These are phyloP conservation scores for Suhomyces bolitotheri DNA, from an alignment of 1,139 yeast genomes.

Conservation along the genomic window DNA sequence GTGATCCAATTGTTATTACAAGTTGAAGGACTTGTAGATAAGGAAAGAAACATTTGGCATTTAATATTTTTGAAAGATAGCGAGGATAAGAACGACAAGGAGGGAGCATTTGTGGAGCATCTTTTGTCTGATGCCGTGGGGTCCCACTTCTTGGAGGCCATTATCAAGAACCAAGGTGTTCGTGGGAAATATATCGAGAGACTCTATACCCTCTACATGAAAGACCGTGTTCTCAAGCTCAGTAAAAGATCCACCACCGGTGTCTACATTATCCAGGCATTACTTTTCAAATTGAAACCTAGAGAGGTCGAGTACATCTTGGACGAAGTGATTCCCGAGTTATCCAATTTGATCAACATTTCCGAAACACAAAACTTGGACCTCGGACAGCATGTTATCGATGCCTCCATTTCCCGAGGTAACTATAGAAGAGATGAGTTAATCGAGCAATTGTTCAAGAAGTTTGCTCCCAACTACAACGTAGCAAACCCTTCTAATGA, in stretches of 20 bases:
- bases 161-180: conserved; percentile 59
- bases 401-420: conserved; percentile 60
- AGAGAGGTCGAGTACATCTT: conserved; percentile 62
- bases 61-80: conserved; percentile 44
- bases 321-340: conserved; percentile 68
- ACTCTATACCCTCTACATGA: conserved; percentile 70
- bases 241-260: conserved; percentile 82
- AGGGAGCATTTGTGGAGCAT: conserved; percentile 82
- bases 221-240: conserved; percentile 66
- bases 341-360: conserved; percentile 57
- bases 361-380: conserved; percentile 60
- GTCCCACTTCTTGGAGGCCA: conserved; percentile 80
- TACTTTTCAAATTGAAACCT: conserved; percentile 60
- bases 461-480: conserved; percentile 55
- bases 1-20: conserved; percentile 78
- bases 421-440: conserved; percentile 68
- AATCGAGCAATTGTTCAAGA: conserved; percentile 56
- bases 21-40: conserved; percentile 78
- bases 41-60: conserved; percentile 69
- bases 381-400: conserved; percentile 66
- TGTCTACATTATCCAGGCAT: conserved; percentile 73
- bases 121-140: conserved; percentile 86
- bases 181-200: conserved; percentile 71
- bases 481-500: conserved; percentile 35
- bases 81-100: conserved; percentile 58